These are phyloP conservation scores for Lycium barbarum DNA, from an alignment of 257 asterid species.

Conservation along the genomic window DNA sequence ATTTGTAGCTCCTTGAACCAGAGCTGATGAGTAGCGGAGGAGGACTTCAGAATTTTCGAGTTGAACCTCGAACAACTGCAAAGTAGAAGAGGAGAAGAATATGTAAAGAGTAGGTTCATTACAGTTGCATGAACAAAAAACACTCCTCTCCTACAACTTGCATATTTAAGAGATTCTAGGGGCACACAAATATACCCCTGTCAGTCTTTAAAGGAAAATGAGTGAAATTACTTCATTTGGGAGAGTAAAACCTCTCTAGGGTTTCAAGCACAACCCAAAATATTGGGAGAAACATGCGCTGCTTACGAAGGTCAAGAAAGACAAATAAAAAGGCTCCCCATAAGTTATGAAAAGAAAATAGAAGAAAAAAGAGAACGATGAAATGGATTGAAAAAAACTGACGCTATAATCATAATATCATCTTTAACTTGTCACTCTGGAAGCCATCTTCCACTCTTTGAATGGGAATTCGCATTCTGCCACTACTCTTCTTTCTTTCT, in stretches of 20 bases:
- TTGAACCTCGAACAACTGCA: conserved; percentile 86
- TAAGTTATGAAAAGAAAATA: background rate
- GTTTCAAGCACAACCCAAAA: background rate
- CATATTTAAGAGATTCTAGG: background rate
- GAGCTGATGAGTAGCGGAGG: conserved; percentile 90
- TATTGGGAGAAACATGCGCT: background rate
- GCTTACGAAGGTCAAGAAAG: background rate
- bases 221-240: background rate
- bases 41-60: conserved; percentile 80
- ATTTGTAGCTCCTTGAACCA: conserved; percentile 92
- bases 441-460: background rate
- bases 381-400: background rate
- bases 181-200: background rate
- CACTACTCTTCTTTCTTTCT: too few relatives aligned
- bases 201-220: background rate
- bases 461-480: conserved; percentile 5
- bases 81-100: conserved; percentile 31
- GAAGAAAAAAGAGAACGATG: background rate
- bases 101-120: background rate
- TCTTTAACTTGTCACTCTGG: conserved; percentile 4
- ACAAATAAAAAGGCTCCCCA: background rate
- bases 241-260: background rate
- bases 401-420: background rate
- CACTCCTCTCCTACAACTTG: background rate
- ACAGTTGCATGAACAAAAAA: background rate